Conservation (phyloP, 2,329 filamentous ascomycete genomes). For the Knufia fluminis region DNA sequence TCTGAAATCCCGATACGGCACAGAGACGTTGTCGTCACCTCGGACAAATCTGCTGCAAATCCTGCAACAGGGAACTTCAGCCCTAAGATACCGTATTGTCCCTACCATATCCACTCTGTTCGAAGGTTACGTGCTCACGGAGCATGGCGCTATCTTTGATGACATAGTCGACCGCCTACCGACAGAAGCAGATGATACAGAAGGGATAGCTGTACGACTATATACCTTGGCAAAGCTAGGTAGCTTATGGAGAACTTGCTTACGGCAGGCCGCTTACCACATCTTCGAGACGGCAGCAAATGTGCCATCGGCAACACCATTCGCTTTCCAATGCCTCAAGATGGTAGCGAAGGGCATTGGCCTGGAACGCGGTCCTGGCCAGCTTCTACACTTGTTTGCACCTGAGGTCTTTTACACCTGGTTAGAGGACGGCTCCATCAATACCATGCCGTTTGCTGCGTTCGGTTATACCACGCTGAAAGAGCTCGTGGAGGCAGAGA, state of each 20-base stretch:
- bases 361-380: slow-evolving; percentile 51
- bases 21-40: slow-evolving; percentile 47
- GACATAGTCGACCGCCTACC: slow-evolving; percentile 78
- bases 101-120: slow-evolving; percentile 65
- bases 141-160: slow-evolving; percentile 75
- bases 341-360: slow-evolving; percentile 57
- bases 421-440: slow-evolving; percentile 59
- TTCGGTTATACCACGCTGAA: slow-evolving; percentile 66
- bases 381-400: slow-evolving; percentile 74
- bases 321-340: slow-evolving; percentile 64
- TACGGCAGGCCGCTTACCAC: slow-evolving; percentile 81
- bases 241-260: slow-evolving; percentile 72
- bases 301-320: slow-evolving; percentile 53
- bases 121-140: slow-evolving; percentile 66
- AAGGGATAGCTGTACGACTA: slow-evolving; percentile 79
- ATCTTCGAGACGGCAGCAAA: slow-evolving; percentile 84
- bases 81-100: slow-evolving; percentile 68
- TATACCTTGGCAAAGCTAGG: slow-evolving; percentile 68
- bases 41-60: slow-evolving; percentile 67
- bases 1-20: slow-evolving; percentile 57
- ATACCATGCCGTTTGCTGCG: slow-evolving; percentile 71
- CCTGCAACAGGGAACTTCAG: slow-evolving; percentile 55
- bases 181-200: slow-evolving; percentile 56
- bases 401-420: slow-evolving; percentile 87
- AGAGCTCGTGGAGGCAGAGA: slow-evolving; percentile 60